Evolutionary conservation across 164 flowering plant genomes (phyloP).

Genomic region (Aristolochia fimbriata): DNA sequence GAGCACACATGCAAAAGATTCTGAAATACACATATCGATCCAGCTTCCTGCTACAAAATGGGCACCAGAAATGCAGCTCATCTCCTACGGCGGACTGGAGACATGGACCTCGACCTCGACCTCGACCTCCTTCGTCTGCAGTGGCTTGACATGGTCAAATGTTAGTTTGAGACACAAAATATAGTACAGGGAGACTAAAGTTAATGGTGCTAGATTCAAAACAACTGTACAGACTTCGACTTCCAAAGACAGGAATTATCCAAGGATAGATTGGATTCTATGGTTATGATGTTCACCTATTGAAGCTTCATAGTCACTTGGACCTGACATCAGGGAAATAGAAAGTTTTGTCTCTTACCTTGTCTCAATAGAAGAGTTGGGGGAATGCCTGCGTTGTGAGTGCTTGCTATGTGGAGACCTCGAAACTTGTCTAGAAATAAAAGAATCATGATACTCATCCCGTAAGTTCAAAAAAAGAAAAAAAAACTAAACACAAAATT

Average conservation of each 20-base stretch:
- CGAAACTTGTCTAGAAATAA: constrained; percentile 92
- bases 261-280: background rate
- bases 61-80: constrained; percentile 1
- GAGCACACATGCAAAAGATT: no score
- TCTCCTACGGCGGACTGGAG: constrained; percentile 47
- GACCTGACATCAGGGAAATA: constrained; percentile 14
- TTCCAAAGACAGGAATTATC: background rate
- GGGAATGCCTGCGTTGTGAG: constrained; percentile 98
- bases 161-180: background rate
- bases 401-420: constrained; percentile 97
- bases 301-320: constrained; percentile 15
- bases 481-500: constrained; percentile 23
- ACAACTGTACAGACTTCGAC: background rate
- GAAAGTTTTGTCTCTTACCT: constrained; percentile 47
- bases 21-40: no score
- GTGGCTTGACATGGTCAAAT: constrained; percentile 8
- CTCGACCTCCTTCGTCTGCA: constrained; percentile 74
- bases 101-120: constrained; percentile 73
- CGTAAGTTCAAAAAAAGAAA: constrained; percentile 39
- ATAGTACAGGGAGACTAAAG: background rate
- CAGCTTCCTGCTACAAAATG: no score
- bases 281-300: background rate
- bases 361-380: constrained; percentile 82
- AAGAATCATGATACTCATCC: constrained; percentile 61
- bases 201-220: background rate